Percentiles rank a stretch among this genome's conserved stretches.
phyloP scores from a whole-genome alignment of 2,329 filamentous ascomycete species.

The Aspergillus jensenii region DNA sequence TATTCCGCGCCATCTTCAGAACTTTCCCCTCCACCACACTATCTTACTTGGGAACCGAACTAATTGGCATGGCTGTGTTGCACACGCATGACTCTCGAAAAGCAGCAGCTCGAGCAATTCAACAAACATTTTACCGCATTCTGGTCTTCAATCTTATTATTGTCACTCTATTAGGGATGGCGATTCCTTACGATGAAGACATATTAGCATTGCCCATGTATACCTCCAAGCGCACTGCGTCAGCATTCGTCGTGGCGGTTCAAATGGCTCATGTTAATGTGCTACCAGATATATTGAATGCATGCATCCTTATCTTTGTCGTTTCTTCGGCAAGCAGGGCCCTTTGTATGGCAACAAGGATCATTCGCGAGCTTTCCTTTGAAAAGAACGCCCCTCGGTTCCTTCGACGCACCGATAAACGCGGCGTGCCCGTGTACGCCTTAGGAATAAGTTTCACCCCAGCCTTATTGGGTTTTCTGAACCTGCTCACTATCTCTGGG shows the following conservation, averaged over 20 bases:
- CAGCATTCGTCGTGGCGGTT: conserved; percentile 74
- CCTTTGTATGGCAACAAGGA: conserved; percentile 71
- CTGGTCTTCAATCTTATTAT: conserved; percentile 74
- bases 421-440: conserved; percentile 68
- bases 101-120: conserved; percentile 73
- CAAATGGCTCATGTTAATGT: conserved; percentile 60
- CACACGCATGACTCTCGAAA: conserved; percentile 75
- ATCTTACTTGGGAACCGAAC: conserved; percentile 73
- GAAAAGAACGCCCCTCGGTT: conserved; percentile 70
- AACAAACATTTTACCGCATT: conserved; percentile 77
- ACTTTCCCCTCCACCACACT: conserved; percentile 74
- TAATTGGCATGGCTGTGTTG: conserved; percentile 72
- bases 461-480: conserved; percentile 66
- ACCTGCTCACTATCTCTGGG: conserved; percentile 57
- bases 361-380: conserved; percentile 69
- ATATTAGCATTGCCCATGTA: conserved; percentile 52
- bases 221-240: conserved; percentile 54
- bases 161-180: conserved; percentile 73
- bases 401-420: conserved; percentile 66
- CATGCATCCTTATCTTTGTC: conserved; percentile 70
- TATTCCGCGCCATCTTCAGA: conserved; percentile 64
- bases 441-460: conserved; percentile 62
- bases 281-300: conserved; percentile 69
- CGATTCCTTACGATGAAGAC: conserved; percentile 67
- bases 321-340: conserved; percentile 75